Percentiles rank a stretch among this genome's conserved stretches.
These are phyloP conservation scores for Discostella stelligeroides DNA, from an alignment of 108 stramenopile genomes.

Conservation along the genomic window DNA sequence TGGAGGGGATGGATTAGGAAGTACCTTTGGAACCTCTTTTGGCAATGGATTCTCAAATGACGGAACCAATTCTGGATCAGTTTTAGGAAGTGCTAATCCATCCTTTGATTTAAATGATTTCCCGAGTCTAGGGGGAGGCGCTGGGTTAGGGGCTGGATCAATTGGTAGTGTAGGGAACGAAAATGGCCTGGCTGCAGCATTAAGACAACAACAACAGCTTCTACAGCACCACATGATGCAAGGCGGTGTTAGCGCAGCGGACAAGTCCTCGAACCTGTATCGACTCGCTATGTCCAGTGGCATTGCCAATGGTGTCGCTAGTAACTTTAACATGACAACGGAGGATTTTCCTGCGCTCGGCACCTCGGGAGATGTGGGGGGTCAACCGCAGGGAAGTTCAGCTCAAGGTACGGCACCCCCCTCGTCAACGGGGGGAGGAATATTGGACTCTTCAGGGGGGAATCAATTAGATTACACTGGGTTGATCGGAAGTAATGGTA, in stretches of 20 bases:
- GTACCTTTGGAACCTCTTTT: slow-evolving; percentile 34
- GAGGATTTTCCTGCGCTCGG: slow-evolving; percentile 84
- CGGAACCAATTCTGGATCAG: slow-evolving; percentile 1
- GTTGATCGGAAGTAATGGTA: slow-evolving; percentile 41
- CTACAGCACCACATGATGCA: slow-evolving; percentile 78
- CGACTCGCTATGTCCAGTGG: slow-evolving; percentile 73
- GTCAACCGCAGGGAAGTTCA: slow-evolving; percentile 30
- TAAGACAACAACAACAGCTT: slow-evolving; percentile 72
- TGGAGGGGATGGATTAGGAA: slow-evolving; percentile 20
- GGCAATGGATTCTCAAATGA: slow-evolving; percentile 43
- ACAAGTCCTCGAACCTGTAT: slow-evolving; percentile 66
- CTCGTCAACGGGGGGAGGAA: slow-evolving; percentile 26
- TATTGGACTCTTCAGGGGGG: slow-evolving; percentile 30
- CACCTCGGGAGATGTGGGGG: slow-evolving; percentile 24
- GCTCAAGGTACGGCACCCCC: slow-evolving; percentile 19
- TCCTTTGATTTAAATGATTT: slow-evolving; percentile 87
- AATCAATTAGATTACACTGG: slow-evolving; percentile 51
- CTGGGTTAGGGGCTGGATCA: slow-evolving; percentile 38
- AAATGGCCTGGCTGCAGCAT: slow-evolving; percentile 71
- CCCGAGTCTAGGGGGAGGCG: slow-evolving; percentile 77
- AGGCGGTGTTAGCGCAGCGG: slow-evolving; percentile 25
- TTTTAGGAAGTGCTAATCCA: slow-evolving; percentile 31
- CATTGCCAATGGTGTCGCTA: slow-evolving; percentile 55
- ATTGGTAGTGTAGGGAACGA: slow-evolving; percentile 29
- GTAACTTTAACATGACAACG: slow-evolving; percentile 80